Evolutionary conservation across 108 stramenopile species (phyloP).

Genomic region (Skeletonema potamos): DNA sequence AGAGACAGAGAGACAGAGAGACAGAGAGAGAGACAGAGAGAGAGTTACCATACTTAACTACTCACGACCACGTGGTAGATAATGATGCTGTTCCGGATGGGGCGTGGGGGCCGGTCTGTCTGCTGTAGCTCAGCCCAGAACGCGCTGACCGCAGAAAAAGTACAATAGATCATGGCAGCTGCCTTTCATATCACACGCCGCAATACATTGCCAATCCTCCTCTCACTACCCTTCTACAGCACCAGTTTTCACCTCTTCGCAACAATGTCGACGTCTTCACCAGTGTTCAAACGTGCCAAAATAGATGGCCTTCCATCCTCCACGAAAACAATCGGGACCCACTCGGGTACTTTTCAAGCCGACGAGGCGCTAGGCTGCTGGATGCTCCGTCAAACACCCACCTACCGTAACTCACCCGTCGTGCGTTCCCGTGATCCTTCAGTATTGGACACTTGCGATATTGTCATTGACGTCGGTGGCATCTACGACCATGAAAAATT

Average conservation of each 20-base stretch:
- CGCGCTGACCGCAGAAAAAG: not conserved
- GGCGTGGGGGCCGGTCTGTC: too few relatives aligned
- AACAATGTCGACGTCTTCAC: not conserved
- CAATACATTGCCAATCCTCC: not conserved
- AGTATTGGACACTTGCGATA: conserved; percentile 78
- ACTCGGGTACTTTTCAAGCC: conserved; percentile 94
- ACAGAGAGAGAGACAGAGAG: too few relatives aligned
- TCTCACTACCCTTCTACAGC: not conserved
- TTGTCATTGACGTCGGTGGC: conserved; percentile 98
- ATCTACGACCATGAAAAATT: conserved; percentile 82
- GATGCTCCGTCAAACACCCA: conserved; percentile 78
- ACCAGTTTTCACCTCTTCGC: not conserved
- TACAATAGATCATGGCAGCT: not conserved
- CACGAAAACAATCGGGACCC: conserved; percentile 82
- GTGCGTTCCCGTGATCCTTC: conserved; percentile 86
- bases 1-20: too few relatives aligned
- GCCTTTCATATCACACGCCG: not conserved
- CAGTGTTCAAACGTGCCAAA: conserved; percentile 54
- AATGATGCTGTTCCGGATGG: too few relatives aligned
- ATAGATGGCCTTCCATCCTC: conserved; percentile 38
- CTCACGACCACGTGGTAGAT: too few relatives aligned
- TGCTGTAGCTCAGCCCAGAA: too few relatives aligned
- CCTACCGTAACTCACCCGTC: conserved; percentile 77
- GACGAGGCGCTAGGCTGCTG: conserved; percentile 96
- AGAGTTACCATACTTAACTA: too few relatives aligned